phyloP scores from a whole-genome alignment of 805 yeast genomes.

The Ogataea siamensis region DNA sequence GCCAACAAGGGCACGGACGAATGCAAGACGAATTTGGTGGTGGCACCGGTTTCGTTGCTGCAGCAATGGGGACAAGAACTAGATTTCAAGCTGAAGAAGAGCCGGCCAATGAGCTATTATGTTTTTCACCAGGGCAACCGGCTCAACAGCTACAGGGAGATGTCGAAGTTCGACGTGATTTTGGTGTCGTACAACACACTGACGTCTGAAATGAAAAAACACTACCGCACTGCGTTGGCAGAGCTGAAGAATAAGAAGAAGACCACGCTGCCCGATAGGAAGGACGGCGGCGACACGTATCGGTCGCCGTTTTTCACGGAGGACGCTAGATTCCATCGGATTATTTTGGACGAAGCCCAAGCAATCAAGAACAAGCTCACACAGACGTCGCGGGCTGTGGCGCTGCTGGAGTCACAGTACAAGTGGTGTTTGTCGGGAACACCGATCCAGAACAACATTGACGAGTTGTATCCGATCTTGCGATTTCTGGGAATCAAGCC shows the following conservation, averaged over 20 bases:
- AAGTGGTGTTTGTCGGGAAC: constrained; percentile 58
- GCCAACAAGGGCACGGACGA: constrained; percentile 37
- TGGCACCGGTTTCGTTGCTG: constrained; percentile 89
- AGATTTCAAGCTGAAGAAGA: constrained; percentile 54
- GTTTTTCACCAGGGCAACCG: constrained; percentile 57
- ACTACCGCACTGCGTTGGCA: constrained; percentile 41
- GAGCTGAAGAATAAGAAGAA: constrained; percentile 28
- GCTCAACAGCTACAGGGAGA: constrained; percentile 42
- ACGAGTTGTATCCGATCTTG: constrained; percentile 51
- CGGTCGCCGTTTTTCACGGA: constrained; percentile 60
- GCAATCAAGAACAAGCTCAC: constrained; percentile 50
- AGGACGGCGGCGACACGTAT: constrained; percentile 42
- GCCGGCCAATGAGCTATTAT: constrained; percentile 44
- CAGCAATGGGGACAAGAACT: constrained; percentile 86
- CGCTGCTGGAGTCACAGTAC: constrained; percentile 38
- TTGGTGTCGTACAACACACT: constrained; percentile 79
- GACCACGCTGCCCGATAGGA: constrained; percentile 35
- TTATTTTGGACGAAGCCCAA: constrained; percentile 58
- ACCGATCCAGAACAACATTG: constrained; percentile 56
- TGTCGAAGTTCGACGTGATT: constrained; percentile 65
- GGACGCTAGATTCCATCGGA: constrained; percentile 51
- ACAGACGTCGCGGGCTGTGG: constrained; percentile 46
- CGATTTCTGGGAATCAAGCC: constrained; percentile 59
- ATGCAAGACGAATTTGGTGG: constrained; percentile 61
- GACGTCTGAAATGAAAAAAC: constrained; percentile 73